A percentile compares a stretch with the other conserved stretches of the same genome.
phyloP scores from a whole-genome alignment of 1,139 yeast genomes.

The Yamadazyma blattariae region DNA sequence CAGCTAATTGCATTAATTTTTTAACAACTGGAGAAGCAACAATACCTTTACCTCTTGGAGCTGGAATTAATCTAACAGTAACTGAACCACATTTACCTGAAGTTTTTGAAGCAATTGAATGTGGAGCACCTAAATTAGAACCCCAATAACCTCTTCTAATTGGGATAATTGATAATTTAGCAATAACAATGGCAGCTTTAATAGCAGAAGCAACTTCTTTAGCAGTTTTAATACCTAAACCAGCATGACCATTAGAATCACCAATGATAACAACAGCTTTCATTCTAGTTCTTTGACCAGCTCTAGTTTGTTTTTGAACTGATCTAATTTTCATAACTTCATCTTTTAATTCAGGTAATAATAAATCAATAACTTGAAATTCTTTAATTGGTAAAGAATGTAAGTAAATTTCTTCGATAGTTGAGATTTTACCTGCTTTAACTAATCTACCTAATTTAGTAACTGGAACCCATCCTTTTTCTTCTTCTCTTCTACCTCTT shows the following conservation, averaged over 20 bases:
- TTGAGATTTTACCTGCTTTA: conserved; percentile 96
- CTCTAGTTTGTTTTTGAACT: conserved; percentile 99
- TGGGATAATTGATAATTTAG: conserved; percentile 98
- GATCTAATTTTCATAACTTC: conserved; percentile 99
- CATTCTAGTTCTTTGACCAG: conserved; percentile 99
- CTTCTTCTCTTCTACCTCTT: conserved; percentile 76
- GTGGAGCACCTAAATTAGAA: conserved; percentile 99
- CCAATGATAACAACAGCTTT: conserved; percentile 99
- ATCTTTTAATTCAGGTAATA: conserved; percentile 94
- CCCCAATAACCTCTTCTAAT: conserved; percentile 99
- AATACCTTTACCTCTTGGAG: conserved; percentile 99
- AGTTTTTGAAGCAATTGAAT: conserved; percentile 96
- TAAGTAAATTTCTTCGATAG: conserved; percentile 97
- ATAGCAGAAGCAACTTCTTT: conserved; percentile 99
- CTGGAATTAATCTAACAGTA: conserved; percentile 97
- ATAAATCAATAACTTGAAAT: conserved; percentile 96
- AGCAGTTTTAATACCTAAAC: conserved; percentile 99
- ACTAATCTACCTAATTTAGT: conserved; percentile 99
- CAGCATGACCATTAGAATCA: conserved; percentile 99
- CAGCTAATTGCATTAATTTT: conserved; percentile 98
- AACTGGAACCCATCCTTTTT: conserved; percentile 99
- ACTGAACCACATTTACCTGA: conserved; percentile 99
- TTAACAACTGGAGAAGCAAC: conserved; percentile 99
- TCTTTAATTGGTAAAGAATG: conserved; percentile 99
- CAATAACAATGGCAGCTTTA: conserved; percentile 99